Base-by-base conservation (phyloP, 257 asterid genomes). In the Thymus mandschuricus region DNA sequence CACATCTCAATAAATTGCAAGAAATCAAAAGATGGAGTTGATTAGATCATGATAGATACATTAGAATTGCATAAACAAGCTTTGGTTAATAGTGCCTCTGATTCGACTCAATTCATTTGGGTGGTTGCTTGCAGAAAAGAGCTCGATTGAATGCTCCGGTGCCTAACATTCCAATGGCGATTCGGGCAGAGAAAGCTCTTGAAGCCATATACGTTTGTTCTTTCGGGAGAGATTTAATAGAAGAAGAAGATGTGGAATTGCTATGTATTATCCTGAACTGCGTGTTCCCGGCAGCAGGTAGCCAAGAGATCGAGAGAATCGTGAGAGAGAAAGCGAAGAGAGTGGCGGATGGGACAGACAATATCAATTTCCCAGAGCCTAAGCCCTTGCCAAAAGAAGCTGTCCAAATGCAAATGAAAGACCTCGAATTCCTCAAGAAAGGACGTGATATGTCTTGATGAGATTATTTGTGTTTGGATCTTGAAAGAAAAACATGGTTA, bases 151-250 rank as follows among this genome's bases (percentile, higher is more conserved):
- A 75, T 3, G 79, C 86, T 64, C 79, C 90, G 0, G 54, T 69
- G 3, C 96, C 98, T 0, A 70, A 55, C 0, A 85, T 92, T n/a
- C 97, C 99, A 2, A 87, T 95, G 96, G 93, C 69, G 27, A 10
- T 87, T 71, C 84, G 97, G 59, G 99, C 89, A 0, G 99, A 95
- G 83, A 92, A 92, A 75, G 98, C 99, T 45, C 84, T 95, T 5
- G 99, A 95, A 60, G 99, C 98, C 10, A 81, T 95, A 13, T 82
- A 87, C 9, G 84, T 95, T 0, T 87, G 96, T 64, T 85, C 91
- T 84, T 95, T 84, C 8, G 96, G 96, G 45, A 81, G 86, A 73
- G 93, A 87, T 67, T 66, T 69, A 3, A 80, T 95, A 10, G 96
- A 87, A 76, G 91, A 87, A 74, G 98, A 92, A 28, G 98, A 95